Evolutionary conservation across 2,329 filamentous ascomycete genomes (phyloP), one percentile per base, ranked within the genome.

Genomic region (Ceratocystis colombiana): DNA sequence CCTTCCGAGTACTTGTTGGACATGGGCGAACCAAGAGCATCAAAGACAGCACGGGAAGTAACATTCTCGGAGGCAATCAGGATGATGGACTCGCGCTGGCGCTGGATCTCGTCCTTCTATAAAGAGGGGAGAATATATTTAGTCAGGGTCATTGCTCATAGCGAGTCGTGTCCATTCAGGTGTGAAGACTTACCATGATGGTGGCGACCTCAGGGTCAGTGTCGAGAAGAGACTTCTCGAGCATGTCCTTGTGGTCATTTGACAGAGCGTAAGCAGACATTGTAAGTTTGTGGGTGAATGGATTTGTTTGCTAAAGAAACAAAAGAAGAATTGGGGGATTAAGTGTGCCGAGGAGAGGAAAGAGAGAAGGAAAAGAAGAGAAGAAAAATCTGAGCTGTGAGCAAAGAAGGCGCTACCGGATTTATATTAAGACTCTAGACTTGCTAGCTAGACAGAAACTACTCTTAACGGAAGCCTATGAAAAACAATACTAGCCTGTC

Each of bases 1-100:
- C 94, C 94, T 83, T 99, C 94, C 20, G 91, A 96, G 85, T 99
- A 99, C 82, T 99, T 99, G 85, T 99, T 96, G 78, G 89, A 90
- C 89, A 94, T 95, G 77, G 89, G 88, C 68, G 87, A 92, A 74
- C 94, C 94, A 71, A 99, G 86, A 68, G 94, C 94, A 80, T 99
- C 92, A 80, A 96, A 96, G 74, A 99, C 94, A 73, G 94, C 92
- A 73, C 92, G 91, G 70, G 94, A 99, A 68, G 94, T 99, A 79
- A 99, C 92, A 83, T 99, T 99, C 82, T 99, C 94, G 67, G 94
- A 97, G 74, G 94, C 93, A 74, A 99, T 99, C 76, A 99, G 87
- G 75, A 97, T 90, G 79, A 99, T 96, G 73, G 92, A 97, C 83
- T 99, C 92, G 77, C 90, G 88, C 82, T 99, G 94, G 76, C 94